Evolutionary conservation across 257 asterid species (phyloP).

Genomic region (Verbascum thapsus): DNA sequence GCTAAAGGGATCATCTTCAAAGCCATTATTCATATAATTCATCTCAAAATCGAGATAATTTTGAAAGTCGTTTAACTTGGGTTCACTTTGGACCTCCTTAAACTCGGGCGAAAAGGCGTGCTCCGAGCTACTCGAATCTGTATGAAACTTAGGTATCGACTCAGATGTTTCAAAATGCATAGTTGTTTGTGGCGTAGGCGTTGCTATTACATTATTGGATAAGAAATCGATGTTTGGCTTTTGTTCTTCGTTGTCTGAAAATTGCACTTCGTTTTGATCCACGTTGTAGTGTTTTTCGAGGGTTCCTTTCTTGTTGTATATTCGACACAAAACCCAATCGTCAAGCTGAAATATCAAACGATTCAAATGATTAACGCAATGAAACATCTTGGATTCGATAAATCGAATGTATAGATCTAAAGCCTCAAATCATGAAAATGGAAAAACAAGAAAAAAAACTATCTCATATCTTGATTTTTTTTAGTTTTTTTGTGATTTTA

Average conservation of each 20-base stretch:
- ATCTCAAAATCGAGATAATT: conserved; percentile 40
- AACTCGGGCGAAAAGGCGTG: conserved; percentile 48
- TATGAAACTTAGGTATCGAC: conserved; percentile 44
- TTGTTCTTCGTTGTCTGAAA: conserved; percentile 42
- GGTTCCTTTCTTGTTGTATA: conserved; percentile 73
- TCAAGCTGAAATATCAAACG: conserved; percentile 50
- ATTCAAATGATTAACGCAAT: conserved; percentile 1
- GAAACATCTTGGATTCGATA: too few species aligned
- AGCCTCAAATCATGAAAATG: too few species aligned
- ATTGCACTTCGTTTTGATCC: conserved; percentile 34
- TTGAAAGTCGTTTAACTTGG: conserved; percentile 44
- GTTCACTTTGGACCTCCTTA: conserved; percentile 58
- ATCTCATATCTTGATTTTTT: neutral
- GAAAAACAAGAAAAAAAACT: too few species aligned
- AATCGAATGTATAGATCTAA: too few species aligned
- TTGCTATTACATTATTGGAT: conserved; percentile 16
- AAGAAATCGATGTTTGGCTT: conserved; percentile 37
- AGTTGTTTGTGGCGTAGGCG: conserved; percentile 29
- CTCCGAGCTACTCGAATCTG: conserved; percentile 57
- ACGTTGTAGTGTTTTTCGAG: conserved; percentile 44
- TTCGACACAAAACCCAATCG: conserved; percentile 73
- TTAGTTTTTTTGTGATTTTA: neutral
- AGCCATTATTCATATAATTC: conserved; percentile 45
- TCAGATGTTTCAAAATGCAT: conserved; percentile 43
- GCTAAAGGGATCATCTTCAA: conserved; percentile 48